These are phyloP conservation scores for Kalanchoe fedtschenkoi DNA, from an alignment of 164 flowering plant genomes.

Conservation along the genomic window DNA sequence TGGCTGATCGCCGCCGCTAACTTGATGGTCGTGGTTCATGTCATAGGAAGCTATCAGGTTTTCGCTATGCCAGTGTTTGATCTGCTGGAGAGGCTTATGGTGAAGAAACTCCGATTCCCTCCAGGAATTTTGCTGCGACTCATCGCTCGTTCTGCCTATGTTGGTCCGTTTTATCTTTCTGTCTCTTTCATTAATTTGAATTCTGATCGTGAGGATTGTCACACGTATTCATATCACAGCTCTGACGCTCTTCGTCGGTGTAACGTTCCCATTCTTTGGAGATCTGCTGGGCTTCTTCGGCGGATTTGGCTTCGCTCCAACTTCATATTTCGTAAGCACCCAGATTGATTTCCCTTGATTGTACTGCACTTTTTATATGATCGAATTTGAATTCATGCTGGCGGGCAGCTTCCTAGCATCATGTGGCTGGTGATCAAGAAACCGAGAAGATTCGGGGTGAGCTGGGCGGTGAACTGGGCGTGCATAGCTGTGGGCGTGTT, in stretches of 20 bases:
- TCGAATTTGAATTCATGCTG: not conserved
- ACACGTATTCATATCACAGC: constrained; percentile 32
- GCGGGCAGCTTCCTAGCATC: constrained; percentile 62
- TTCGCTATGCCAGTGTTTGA: constrained; percentile 91
- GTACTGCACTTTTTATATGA: not conserved
- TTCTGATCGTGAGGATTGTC: too few species aligned
- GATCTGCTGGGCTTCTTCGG: constrained; percentile 97
- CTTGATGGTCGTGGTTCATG: constrained; percentile 85
- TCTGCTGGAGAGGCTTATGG: constrained; percentile 45
- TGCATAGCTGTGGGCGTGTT: constrained; percentile 59
- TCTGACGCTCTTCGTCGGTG: constrained; percentile 62
- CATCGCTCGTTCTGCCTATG: constrained; percentile 58
- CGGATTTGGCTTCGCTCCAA: constrained; percentile 90
- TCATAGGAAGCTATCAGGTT: constrained; percentile 93
- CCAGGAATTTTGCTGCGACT: constrained; percentile 53
- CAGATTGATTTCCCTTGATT: not conserved
- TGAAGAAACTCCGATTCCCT: constrained; percentile 35
- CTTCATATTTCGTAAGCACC: constrained; percentile 71
- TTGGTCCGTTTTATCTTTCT: constrained; percentile 38
- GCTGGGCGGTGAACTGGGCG: constrained; percentile 79
- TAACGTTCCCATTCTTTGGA: constrained; percentile 89
- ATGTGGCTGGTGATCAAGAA: constrained; percentile 71
- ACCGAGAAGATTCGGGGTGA: constrained; percentile 54
- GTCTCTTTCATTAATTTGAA: too few species aligned
- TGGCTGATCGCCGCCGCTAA: constrained; percentile 94